Percentiles rank a stretch among this genome's conserved stretches.
Conservation (phyloP, 2,329 filamentous ascomycete species). For the Lithohypha guttulata region DNA sequence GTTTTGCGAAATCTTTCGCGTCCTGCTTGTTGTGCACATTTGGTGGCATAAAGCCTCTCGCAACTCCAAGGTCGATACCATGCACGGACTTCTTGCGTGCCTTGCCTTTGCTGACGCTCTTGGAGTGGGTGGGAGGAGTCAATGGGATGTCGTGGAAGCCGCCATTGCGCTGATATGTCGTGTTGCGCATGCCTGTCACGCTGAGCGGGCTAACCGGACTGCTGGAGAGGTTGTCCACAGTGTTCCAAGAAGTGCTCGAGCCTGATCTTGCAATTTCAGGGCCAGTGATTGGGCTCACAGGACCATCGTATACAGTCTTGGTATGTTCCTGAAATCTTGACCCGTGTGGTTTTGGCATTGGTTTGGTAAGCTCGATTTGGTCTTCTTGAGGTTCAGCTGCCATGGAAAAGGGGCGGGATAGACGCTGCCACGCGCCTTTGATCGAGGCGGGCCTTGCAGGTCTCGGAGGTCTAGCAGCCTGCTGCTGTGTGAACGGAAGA, state of each 20-base stretch:
- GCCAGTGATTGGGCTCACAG: conserved; percentile 2
- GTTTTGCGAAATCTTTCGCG: background rate
- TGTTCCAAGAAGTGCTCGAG: conserved; percentile 4
- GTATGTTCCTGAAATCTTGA: conserved; percentile 1
- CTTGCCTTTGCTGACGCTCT: background rate
- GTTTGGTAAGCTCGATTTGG: conserved; percentile 5
- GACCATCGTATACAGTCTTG: background rate
- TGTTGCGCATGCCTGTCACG: conserved; percentile 1
- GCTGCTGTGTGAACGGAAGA: conserved; percentile 3
- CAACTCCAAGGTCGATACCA: background rate
- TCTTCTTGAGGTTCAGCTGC: conserved; percentile 2
- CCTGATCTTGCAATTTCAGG: background rate
- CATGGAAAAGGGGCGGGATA: conserved; percentile 8
- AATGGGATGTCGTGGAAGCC: conserved; percentile 1
- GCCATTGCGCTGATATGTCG: background rate
- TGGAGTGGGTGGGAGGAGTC: background rate
- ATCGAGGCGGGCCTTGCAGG: conserved; percentile 78
- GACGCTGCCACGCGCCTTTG: conserved; percentile 58
- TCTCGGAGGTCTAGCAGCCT: conserved; percentile 48
- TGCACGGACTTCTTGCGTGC: background rate
- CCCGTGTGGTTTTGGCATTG: background rate
- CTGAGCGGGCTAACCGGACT: conserved; percentile 6
- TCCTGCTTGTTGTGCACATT: background rate
- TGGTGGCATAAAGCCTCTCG: background rate
- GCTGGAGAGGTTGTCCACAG: background rate